Conservation (phyloP, 1,284 basidiomycete species). For the Fomes fomentarius region DNA sequence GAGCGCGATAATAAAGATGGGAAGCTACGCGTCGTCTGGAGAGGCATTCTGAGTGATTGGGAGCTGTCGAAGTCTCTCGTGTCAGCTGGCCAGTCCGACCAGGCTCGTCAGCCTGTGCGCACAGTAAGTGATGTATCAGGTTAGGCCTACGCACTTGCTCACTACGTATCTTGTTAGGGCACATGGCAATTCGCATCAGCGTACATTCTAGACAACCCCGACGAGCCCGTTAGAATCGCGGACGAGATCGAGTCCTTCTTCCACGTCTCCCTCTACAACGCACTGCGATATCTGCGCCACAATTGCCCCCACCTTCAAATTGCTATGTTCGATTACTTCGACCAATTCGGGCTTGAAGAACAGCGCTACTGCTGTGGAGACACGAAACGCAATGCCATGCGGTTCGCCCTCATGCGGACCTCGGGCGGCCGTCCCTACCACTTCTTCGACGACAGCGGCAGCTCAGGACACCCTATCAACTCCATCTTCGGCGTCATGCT, state of each 20-base stretch:
- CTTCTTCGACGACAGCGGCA: neutral
- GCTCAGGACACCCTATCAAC: neutral
- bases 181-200: constrained; percentile 18
- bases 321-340: neutral
- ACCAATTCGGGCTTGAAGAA: neutral
- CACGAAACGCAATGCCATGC: neutral
- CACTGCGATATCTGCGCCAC: constrained; percentile 4
- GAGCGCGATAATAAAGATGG: neutral
- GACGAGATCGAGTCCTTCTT: constrained; percentile 18
- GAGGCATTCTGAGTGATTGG: constrained; percentile 17
- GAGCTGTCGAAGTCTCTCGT: constrained; percentile 10
- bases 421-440: neutral
- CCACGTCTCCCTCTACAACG: constrained; percentile 12
- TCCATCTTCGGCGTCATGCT: neutral
- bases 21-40: neutral
- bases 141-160: neutral
- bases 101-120: constrained; percentile 3
- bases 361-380: neutral
- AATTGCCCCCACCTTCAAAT: neutral
- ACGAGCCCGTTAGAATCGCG: neutral
- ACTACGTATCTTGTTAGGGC: neutral
- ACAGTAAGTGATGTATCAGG: neutral
- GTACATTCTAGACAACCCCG: neutral
- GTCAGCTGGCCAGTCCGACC: neutral
- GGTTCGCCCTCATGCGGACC: neutral